Evolutionary conservation across 2,329 filamentous ascomycete genomes (phyloP).

Genomic region (Colletotrichum sp.): DNA sequence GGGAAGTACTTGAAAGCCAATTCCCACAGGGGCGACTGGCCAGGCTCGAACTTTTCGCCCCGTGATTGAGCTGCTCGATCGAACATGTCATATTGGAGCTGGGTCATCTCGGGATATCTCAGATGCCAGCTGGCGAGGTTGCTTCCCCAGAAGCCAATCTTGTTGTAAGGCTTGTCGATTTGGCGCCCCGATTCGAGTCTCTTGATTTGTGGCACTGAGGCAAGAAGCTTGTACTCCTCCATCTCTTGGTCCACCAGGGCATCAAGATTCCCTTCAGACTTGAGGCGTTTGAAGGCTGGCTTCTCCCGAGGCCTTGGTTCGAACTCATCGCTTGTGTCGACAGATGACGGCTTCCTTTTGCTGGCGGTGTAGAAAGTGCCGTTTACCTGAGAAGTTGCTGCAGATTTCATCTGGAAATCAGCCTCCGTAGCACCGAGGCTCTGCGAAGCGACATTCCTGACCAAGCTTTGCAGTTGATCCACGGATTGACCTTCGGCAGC

Average conservation of each 20-base stretch:
- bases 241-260: conserved; percentile 37
- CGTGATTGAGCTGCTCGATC: conserved; percentile 53
- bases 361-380: conserved; percentile 51
- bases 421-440: conserved; percentile 57
- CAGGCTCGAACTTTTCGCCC: conserved; percentile 59
- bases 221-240: conserved; percentile 52
- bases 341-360: conserved; percentile 58
- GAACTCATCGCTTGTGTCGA: conserved; percentile 58
- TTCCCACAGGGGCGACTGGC: conserved; percentile 57
- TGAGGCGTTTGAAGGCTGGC: conserved; percentile 60
- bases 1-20: conserved; percentile 65
- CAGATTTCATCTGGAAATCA: conserved; percentile 26
- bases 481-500: conserved; percentile 43
- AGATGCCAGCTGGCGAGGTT: conserved; percentile 64
- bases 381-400: conserved; percentile 20
- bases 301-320: conserved; percentile 39
- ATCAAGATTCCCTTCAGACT: conserved; percentile 52
- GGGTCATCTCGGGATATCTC: conserved; percentile 68
- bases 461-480: conserved; percentile 56
- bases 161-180: conserved; percentile 62
- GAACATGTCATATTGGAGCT: conserved; percentile 62
- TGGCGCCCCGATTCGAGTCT: conserved; percentile 58
- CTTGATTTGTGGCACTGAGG: conserved; percentile 53
- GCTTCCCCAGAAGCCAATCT: conserved; percentile 62
- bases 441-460: conserved; percentile 59